phyloP scores from a whole-genome alignment of 2,329 filamentous ascomycete genomes.

The Rhinocladiella mackenziei region DNA sequence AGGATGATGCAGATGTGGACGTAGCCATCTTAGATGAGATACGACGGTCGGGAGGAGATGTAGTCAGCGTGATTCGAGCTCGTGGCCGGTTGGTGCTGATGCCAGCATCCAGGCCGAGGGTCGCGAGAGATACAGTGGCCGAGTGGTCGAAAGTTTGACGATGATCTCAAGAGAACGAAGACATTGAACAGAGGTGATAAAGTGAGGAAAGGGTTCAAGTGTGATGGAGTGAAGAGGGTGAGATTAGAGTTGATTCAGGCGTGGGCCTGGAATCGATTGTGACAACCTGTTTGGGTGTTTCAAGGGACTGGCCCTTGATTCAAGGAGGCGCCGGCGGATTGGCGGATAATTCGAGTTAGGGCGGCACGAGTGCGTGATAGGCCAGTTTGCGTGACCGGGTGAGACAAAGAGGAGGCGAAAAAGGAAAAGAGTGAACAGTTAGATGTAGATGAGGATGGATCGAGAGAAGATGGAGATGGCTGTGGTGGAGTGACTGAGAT shows the following conservation, averaged over 20 bases:
- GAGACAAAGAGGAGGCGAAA: not conserved
- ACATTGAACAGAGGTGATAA: conserved; percentile 4
- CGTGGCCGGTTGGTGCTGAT: conserved; percentile 5
- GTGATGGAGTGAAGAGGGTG: conserved; percentile 6
- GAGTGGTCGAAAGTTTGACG: no score
- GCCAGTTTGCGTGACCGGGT: not conserved
- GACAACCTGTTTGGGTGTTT: not conserved
- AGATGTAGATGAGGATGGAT: no score
- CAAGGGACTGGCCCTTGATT: conserved; percentile 1
- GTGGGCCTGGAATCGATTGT: conserved; percentile 3
- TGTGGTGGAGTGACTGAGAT: no score
- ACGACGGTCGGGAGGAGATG: conserved; percentile 2
- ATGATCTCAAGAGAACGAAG: conserved; percentile 1
- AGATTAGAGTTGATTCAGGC: conserved; percentile 9
- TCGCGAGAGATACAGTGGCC: not conserved
- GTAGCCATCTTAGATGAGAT: conserved; percentile 20
- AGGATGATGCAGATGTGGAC: conserved; percentile 14
- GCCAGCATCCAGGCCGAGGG: conserved; percentile 11
- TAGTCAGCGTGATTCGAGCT: conserved; percentile 8
- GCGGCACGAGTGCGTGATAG: not conserved
- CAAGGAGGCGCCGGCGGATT: not conserved
- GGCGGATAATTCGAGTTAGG: not conserved
- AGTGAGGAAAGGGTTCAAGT: not conserved
- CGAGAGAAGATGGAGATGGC: no score
- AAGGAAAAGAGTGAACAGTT: no score